These are phyloP conservation scores for Platanus orientalis DNA, from an alignment of 164 flowering plant species.

Conservation along the genomic window DNA sequence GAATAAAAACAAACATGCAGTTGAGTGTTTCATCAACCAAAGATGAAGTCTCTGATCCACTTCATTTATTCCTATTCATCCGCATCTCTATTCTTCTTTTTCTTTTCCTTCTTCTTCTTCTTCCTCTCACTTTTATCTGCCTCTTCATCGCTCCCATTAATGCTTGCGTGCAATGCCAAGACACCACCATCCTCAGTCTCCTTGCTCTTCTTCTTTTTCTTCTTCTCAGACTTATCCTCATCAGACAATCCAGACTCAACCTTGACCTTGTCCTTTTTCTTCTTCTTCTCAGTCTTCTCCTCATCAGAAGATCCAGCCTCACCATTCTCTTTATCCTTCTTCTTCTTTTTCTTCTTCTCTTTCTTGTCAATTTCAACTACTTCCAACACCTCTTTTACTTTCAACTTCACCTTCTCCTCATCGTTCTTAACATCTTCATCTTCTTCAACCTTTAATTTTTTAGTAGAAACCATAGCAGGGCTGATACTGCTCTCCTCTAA, in stretches of 20 bases:
- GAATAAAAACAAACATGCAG: slow-evolving; percentile 3
- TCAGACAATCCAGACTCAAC: slow-evolving; percentile 3
- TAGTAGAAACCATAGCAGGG: too few species aligned
- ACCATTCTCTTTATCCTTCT: too few species aligned
- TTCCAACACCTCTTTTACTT: too few species aligned
- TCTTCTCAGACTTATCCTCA: slow-evolving; percentile 23
- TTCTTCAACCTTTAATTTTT: too few species aligned
- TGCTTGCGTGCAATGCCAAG: slow-evolving; percentile 8
- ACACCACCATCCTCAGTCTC: slow-evolving; percentile 24
- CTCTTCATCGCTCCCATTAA: slow-evolving; percentile 10
- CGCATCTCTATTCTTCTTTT: slow-evolving; percentile 31
- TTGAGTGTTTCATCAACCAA: not conserved
- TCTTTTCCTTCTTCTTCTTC: slow-evolving; percentile 33
- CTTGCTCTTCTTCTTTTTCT: slow-evolving; percentile 40
- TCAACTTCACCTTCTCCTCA: too few species aligned
- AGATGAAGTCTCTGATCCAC: not conserved
- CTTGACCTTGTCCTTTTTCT: slow-evolving; percentile 12
- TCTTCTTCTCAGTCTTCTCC: slow-evolving; percentile 15
- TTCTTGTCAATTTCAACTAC: too few species aligned
- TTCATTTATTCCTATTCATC: slow-evolving; percentile 22
- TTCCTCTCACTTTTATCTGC: slow-evolving; percentile 42
- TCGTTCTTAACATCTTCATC: too few species aligned
- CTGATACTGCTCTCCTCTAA: too few species aligned
- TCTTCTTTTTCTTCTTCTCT: too few species aligned
- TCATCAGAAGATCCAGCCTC: not conserved